Base-by-base conservation (phyloP, 192 early-diverging fungal genomes). In the Entomortierella beljakovae region DNA sequence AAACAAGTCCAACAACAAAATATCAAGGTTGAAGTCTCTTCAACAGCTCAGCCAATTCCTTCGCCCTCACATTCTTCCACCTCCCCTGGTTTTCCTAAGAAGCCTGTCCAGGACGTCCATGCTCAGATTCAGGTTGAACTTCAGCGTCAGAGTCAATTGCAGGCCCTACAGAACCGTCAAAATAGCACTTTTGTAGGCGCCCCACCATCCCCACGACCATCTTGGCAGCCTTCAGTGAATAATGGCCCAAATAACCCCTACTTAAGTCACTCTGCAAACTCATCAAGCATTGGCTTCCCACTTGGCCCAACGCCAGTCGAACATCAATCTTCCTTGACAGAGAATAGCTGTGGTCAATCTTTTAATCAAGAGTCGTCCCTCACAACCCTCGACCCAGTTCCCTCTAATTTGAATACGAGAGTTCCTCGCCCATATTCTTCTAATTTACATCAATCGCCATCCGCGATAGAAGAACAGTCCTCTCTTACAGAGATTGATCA, bases 21-120 rank as follows among this genome's bases (percentile, higher is more conserved):
- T 54, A 79, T 79, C 61, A 79, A 79, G 23, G 75, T 79, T 10
- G 75, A 79, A 25, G 33, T 79, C 15, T 58, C 65, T 23, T 56
- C 54, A 16, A 54, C 66, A 25, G 49, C 46, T 8, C 61, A 60
- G 33, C 46, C 64, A n/a, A 50, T 25, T 55, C 8, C 37, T 16
- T 48, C 61, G 3, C 16, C 52, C 31, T 57, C 56, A 31, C 40
- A 43, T 51, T 38, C 40, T 22, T 25, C 56, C 26, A n/a, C 31
- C 15, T 16, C 58, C 28, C 48, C 56, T 2, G 55, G 31, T 11
- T 20, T n/a, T 52, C 57, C 25, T 35, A n/a, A 59, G 40, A n/a
- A 25, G 16, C 28, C 43, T 7, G 9, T 20, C 28, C 26, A 25
- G 8, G 64, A 66, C 32, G 50, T 75, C 11, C 64, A 75, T 25